A percentile compares a stretch with the other conserved stretches of the same genome.
These are phyloP conservation scores for Trichoderma aggressivum DNA, from an alignment of 2,329 filamentous ascomycete species.

Conservation along the genomic window DNA sequence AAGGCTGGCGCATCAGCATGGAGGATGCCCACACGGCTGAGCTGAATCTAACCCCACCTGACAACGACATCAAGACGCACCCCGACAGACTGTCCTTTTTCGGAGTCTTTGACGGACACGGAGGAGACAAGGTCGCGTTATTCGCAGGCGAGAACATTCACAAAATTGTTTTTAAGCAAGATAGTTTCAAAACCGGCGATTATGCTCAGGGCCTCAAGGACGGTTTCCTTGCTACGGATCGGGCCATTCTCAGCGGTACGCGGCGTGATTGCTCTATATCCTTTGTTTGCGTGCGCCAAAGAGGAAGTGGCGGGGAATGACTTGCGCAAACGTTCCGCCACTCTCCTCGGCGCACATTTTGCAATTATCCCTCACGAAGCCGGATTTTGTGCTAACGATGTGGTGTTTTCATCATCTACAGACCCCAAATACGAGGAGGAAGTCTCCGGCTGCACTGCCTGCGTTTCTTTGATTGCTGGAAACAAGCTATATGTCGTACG, in stretches of 20 bases:
- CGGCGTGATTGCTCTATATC: slow-evolving; percentile 3
- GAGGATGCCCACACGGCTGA: slow-evolving; percentile 91
- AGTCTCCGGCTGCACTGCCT: slow-evolving; percentile 95
- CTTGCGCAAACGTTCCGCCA: not conserved
- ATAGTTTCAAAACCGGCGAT: slow-evolving; percentile 85
- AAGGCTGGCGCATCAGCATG: slow-evolving; percentile 99
- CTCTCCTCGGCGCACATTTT: not conserved
- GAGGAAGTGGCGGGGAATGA: not conserved
- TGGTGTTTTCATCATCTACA: slow-evolving; percentile 37
- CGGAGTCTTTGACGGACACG: slow-evolving; percentile 96
- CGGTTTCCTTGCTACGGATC: slow-evolving; percentile 91
- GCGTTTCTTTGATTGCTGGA: slow-evolving; percentile 81
- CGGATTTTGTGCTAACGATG: not conserved
- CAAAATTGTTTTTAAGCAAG: slow-evolving; percentile 91
- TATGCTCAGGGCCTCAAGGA: slow-evolving; percentile 96
- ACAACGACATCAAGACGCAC: slow-evolving; percentile 58
- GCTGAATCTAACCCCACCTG: slow-evolving; percentile 72
- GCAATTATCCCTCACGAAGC: not conserved
- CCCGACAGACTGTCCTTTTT: slow-evolving; percentile 86
- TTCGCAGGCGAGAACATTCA: slow-evolving; percentile 92
- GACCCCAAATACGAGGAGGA: slow-evolving; percentile 97
- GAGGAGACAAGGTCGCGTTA: slow-evolving; percentile 91
- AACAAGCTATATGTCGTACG: slow-evolving; percentile 94
- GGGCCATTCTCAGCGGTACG: slow-evolving; percentile 91
- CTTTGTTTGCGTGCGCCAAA: not conserved